Evolutionary conservation across 805 yeast genomes (phyloP).

Genomic region (Jamesozyma spencerorum): DNA sequence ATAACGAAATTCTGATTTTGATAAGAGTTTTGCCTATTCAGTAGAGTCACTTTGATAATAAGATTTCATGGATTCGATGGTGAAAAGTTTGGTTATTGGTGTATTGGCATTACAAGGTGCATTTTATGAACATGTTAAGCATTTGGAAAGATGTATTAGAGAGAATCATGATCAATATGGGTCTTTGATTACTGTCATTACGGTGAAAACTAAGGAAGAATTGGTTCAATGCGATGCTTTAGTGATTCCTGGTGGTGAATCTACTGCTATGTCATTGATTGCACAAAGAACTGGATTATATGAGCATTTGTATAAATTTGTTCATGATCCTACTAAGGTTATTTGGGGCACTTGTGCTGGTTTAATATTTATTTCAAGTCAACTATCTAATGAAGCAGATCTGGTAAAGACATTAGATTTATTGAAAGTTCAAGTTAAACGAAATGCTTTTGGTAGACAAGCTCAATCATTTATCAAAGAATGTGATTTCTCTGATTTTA

Average conservation of each 20-base stretch:
- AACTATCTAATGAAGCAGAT: conserved; percentile 42
- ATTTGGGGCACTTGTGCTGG: conserved; percentile 90
- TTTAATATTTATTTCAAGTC: conserved; percentile 52
- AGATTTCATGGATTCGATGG: background rate
- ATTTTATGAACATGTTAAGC: conserved; percentile 55
- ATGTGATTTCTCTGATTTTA: conserved; percentile 31
- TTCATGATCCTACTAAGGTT: conserved; percentile 40
- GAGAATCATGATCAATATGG: conserved; percentile 24
- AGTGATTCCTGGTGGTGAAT: conserved; percentile 64
- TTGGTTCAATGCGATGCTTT: conserved; percentile 46
- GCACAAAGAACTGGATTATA: conserved; percentile 57
- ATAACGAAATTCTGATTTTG: too few relatives aligned
- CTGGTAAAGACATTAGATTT: conserved; percentile 56
- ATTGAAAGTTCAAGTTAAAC: conserved; percentile 49
- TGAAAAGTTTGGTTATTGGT: conserved; percentile 35
- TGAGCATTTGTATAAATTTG: conserved; percentile 43
- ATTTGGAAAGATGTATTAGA: conserved; percentile 33
- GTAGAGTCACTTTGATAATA: too few relatives aligned
- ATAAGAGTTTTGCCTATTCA: too few relatives aligned
- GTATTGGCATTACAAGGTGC: conserved; percentile 78
- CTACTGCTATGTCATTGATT: conserved; percentile 59
- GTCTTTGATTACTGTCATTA: conserved; percentile 25
- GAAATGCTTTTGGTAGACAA: conserved; percentile 78
- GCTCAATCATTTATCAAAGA: conserved; percentile 49
- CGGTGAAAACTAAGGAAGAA: conserved; percentile 46